Evolutionary conservation across 1,139 yeast genomes (phyloP).

Genomic region (Kodamaea derodonti): DNA sequence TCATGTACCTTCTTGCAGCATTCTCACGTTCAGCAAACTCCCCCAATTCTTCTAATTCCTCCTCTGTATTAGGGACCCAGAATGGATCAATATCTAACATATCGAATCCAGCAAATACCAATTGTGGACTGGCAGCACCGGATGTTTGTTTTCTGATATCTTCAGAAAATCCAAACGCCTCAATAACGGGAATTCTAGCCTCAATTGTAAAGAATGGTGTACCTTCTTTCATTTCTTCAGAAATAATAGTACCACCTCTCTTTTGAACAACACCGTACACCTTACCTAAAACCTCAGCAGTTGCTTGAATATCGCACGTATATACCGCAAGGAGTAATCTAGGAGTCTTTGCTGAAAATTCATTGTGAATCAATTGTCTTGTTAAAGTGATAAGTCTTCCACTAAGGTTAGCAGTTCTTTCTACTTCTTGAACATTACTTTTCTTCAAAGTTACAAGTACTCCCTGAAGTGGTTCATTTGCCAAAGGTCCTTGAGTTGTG

Average conservation of each 20-base stretch:
- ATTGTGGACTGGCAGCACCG: constrained; percentile 96
- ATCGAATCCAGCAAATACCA: constrained; percentile 87
- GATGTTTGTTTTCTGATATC: constrained; percentile 91
- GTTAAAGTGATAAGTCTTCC: constrained; percentile 75
- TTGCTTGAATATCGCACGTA: constrained; percentile 91
- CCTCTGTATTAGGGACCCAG: constrained; percentile 99
- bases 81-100: constrained; percentile 88
- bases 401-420: constrained; percentile 38
- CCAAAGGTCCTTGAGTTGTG: constrained; percentile 79
- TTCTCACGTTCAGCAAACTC: constrained; percentile 91
- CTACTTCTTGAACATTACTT: constrained; percentile 21
- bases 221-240: constrained; percentile 97
- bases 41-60: constrained; percentile 90
- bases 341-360: constrained; percentile 78
- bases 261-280: constrained; percentile 93
- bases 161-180: constrained; percentile 95
- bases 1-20: constrained; percentile 83
- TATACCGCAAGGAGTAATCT: constrained; percentile 89
- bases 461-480: constrained; percentile 87
- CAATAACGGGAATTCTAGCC: constrained; percentile 88
- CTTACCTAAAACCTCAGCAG: constrained; percentile 90
- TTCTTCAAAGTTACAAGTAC: constrained; percentile 50
- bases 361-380: constrained; percentile 67
- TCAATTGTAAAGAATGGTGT: constrained; percentile 90
- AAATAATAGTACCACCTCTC: constrained; percentile 77